Evolutionary conservation across 352 stramenopile species (phyloP).

Genomic region (Peronospora destructor): DNA sequence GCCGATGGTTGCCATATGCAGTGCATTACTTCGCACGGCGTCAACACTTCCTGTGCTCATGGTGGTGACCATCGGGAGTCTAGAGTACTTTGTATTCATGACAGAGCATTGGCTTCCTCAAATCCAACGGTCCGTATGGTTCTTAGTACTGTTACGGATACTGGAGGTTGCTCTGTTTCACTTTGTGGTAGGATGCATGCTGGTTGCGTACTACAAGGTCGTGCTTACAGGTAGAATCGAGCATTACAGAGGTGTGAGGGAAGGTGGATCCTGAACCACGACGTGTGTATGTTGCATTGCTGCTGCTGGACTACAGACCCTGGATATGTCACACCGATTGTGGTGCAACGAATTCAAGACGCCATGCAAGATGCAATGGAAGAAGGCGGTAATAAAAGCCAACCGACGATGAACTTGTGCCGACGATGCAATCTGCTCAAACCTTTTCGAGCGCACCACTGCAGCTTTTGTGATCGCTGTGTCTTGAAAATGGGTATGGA

Average conservation of each 20-base stretch:
- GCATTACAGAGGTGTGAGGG: background rate
- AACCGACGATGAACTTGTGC: constrained; percentile 32
- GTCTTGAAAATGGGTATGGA: constrained; percentile 82
- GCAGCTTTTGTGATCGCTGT: constrained; percentile 80
- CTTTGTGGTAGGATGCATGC: constrained; percentile 37
- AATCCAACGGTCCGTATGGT: constrained; percentile 18
- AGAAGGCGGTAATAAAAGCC: constrained; percentile 20
- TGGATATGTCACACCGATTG: constrained; percentile 61
- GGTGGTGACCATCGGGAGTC: constrained; percentile 43
- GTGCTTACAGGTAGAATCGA: constrained; percentile 53
- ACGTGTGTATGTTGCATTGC: background rate
- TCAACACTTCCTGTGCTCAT: constrained; percentile 58
- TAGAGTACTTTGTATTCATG: constrained; percentile 72
- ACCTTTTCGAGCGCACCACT: constrained; percentile 78
- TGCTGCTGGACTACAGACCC: constrained; percentile 38
- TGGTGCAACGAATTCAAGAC: constrained; percentile 56
- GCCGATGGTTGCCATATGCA: constrained; percentile 14
- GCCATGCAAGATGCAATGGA: constrained; percentile 60
- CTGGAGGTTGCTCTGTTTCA: constrained; percentile 54
- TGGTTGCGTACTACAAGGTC: constrained; percentile 66
- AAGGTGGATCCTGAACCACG: background rate
- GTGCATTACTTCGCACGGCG: constrained; percentile 52
- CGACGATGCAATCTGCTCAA: constrained; percentile 65
- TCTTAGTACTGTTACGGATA: constrained; percentile 21
- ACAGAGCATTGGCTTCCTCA: constrained; percentile 40